phyloP scores from a whole-genome alignment of 2,329 filamentous ascomycete genomes.

The Aspergillus fischeri region DNA sequence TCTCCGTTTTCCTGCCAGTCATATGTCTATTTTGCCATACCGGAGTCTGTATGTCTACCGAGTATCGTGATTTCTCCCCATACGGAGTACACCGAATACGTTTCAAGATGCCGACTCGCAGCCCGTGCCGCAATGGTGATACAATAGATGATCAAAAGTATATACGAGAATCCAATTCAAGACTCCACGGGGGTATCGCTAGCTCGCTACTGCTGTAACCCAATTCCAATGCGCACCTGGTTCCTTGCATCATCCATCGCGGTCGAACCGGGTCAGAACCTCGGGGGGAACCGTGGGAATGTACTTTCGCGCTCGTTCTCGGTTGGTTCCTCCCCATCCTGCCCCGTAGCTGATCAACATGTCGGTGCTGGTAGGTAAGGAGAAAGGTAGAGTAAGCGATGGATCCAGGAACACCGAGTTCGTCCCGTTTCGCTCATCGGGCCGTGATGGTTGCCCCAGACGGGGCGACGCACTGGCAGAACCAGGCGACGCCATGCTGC shows the following conservation, averaged over 20 bases:
- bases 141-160: constrained; percentile 4
- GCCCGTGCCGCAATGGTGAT: neutral
- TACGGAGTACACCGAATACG: neutral
- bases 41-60: neutral
- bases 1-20: neutral
- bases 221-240: neutral
- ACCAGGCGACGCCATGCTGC: constrained; percentile 17
- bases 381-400: constrained; percentile 88
- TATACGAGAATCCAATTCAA: constrained; percentile 9
- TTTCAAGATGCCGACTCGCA: neutral
- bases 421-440: constrained; percentile 25
- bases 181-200: constrained; percentile 4
- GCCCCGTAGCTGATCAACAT: constrained; percentile 96
- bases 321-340: constrained; percentile 87
- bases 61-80: neutral
- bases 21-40: neutral
- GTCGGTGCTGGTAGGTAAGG: constrained; percentile 91
- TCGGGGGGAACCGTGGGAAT: constrained; percentile 93
- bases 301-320: constrained; percentile 89
- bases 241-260: constrained; percentile 25
- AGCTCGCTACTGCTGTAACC: neutral
- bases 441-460: constrained; percentile 13
- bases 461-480: constrained; percentile 23
- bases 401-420: constrained; percentile 70
- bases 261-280: constrained; percentile 82